Conservation (phyloP, 2,329 filamentous ascomycete species). For the Ceratocystis alfenasii region DNA sequence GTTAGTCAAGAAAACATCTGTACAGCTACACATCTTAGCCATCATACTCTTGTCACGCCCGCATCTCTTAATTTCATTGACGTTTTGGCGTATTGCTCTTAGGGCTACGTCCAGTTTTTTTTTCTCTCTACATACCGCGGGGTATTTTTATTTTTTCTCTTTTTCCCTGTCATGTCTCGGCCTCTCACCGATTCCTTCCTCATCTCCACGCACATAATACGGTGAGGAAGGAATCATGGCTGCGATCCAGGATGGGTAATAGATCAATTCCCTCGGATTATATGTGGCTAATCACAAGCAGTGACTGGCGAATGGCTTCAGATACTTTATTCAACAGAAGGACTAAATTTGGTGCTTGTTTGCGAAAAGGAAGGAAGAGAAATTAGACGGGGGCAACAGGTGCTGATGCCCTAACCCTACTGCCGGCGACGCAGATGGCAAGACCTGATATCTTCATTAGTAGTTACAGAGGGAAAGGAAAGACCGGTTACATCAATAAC, state of each 20-base stretch:
- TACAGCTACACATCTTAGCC: too few relatives aligned
- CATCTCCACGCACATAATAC: slow-evolving; percentile 3
- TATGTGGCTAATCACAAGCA: background rate
- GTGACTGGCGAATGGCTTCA: background rate
- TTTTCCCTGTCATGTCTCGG: background rate
- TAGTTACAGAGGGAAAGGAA: background rate
- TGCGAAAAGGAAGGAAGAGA: background rate
- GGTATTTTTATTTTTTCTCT: background rate
- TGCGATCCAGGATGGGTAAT: background rate
- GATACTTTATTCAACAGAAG: background rate
- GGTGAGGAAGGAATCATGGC: slow-evolving; percentile 1
- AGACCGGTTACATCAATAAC: background rate
- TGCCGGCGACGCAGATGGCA: background rate
- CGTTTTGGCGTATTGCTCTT: too few relatives aligned
- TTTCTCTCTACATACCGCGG: background rate
- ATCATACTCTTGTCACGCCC: too few relatives aligned
- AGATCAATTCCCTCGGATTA: background rate
- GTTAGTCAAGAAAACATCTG: too few relatives aligned
- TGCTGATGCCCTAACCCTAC: too few relatives aligned
- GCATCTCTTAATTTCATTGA: too few relatives aligned
- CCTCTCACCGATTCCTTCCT: slow-evolving; percentile 8
- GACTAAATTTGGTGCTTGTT: background rate
- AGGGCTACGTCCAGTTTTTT: background rate
- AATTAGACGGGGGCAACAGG: too few relatives aligned
- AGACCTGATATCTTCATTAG: background rate